Evolutionary conservation across 2,329 filamentous ascomycete species (phyloP), one percentile per base, ranked within the genome.

Genomic region (Botrytis cinerea): DNA sequence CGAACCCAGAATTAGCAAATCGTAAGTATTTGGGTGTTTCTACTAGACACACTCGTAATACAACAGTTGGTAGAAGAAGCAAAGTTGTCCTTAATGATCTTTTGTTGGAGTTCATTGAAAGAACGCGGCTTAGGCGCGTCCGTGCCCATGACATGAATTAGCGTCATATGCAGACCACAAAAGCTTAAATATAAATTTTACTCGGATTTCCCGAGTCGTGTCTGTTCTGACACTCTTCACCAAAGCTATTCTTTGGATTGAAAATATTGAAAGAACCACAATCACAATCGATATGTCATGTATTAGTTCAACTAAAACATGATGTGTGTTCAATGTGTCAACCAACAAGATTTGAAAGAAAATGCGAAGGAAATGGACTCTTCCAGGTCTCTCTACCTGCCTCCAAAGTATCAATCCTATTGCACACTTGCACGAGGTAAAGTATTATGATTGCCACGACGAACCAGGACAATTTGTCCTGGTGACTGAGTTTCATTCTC

Each of bases 401-500:
- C 12, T 59, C 25, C 7, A n/a, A 43, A 46, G 20, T 54, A 16
- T 54, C 22, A n/a, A 72, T 43, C 18, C 22, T 64, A 67, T 57
- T 28, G 32, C 45, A 71, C 59, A 71, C 22, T 63, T 71, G 32
- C 51, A 69, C 35, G 51, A 66, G 63, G 59, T 43, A 67, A 60
- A 70, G 48, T 57, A 57, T 60, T 72, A 25, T 71, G 40, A 78
- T 76, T 81, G 80, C 80, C 80, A 74, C 76, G 80, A 81, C 78
- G 76, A 81, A 69, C 76, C 77, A 76, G 78, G 78, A 77, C 77
- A 73, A 76, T 71, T 66, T 77, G 79, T 78, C 80, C 77, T 86
- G 86, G 88, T 87, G 88, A 90, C 89, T 89, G 89, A 88, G 87
- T 79, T 72, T 86, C 83, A 79, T 82, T 82, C 84, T 81, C 87